phyloP scores from a whole-genome alignment of 495 filamentous ascomycete species.

The Daldinia childiae region DNA sequence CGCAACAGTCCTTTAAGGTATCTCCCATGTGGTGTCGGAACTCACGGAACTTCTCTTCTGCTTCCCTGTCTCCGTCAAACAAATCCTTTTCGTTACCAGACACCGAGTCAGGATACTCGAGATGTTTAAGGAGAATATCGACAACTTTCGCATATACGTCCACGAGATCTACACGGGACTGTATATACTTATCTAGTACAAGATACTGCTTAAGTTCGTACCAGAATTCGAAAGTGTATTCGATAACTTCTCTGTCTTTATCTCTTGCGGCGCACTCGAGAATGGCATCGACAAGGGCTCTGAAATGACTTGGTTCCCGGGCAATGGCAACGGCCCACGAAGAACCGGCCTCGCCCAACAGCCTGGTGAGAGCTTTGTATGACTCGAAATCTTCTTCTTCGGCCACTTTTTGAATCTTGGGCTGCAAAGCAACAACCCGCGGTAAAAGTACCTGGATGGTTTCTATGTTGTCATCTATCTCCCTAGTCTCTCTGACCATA shows the following conservation, averaged over 20 bases:
- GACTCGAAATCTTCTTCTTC: constrained; percentile 88
- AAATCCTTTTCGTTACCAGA: constrained; percentile 77
- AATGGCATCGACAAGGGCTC: constrained; percentile 86
- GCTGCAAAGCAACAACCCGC: constrained; percentile 76
- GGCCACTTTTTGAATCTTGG: constrained; percentile 78
- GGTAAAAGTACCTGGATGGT: constrained; percentile 89
- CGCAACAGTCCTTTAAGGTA: constrained; percentile 95
- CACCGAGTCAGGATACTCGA: constrained; percentile 87
- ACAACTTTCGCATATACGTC: constrained; percentile 88
- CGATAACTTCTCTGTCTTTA: constrained; percentile 86
- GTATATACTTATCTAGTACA: constrained; percentile 85
- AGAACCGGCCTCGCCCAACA: constrained; percentile 94
- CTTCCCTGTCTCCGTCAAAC: constrained; percentile 94
- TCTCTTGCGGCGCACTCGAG: constrained; percentile 90
- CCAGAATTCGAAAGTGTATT: constrained; percentile 96
- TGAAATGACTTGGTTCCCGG: constrained; percentile 80
- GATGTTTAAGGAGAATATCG: constrained; percentile 90
- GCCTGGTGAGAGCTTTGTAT: constrained; percentile 84
- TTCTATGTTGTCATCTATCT: constrained; percentile 86
- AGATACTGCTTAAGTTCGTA: constrained; percentile 98
- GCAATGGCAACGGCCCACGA: constrained; percentile 93
- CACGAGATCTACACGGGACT: constrained; percentile 75
- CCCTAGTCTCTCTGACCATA: constrained; percentile 89
- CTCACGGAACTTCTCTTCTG: constrained; percentile 96
- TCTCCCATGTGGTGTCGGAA: constrained; percentile 98